phyloP scores from a whole-genome alignment of 768 basidiomycete genomes.

The Podaxis carcinomalis region DNA sequence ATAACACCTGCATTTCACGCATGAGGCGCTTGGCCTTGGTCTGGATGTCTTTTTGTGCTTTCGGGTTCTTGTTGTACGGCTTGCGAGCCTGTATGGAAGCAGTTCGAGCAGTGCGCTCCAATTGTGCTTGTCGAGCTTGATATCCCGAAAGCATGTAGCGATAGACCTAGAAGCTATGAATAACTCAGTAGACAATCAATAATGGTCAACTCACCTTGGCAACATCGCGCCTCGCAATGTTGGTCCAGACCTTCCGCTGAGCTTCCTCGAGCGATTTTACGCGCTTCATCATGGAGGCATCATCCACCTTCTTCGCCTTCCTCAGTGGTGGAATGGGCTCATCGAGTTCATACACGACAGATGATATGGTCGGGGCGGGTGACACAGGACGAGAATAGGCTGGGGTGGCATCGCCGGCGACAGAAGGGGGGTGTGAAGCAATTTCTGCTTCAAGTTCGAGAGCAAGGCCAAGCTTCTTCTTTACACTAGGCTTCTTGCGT shows the following conservation, averaged over 20 bases:
- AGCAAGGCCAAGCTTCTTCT: slow-evolving; percentile 53
- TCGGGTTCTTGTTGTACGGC: slow-evolving; percentile 70
- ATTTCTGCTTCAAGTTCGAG: slow-evolving; percentile 48
- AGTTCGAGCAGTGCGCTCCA: slow-evolving; percentile 72
- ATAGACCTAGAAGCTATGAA: slow-evolving; percentile 53
- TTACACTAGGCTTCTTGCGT: slow-evolving; percentile 53
- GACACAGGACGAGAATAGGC: slow-evolving; percentile 67
- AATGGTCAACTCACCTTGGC: slow-evolving; percentile 54
- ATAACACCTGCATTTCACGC: slow-evolving; percentile 96
- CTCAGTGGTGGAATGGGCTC: slow-evolving; percentile 67
- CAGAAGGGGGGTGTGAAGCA: slow-evolving; percentile 49
- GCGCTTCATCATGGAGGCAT: slow-evolving; percentile 65
- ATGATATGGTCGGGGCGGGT: slow-evolving; percentile 52
- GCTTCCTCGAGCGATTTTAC: slow-evolving; percentile 76
- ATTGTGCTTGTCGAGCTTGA: slow-evolving; percentile 60
- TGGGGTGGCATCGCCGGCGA: slow-evolving; percentile 70
- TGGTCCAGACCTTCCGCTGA: slow-evolving; percentile 87
- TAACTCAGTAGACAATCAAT: background rate
- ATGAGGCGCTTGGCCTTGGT: slow-evolving; percentile 83
- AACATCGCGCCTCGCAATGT: slow-evolving; percentile 80
- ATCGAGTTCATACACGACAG: slow-evolving; percentile 69
- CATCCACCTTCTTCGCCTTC: slow-evolving; percentile 76
- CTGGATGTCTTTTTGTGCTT: slow-evolving; percentile 78
- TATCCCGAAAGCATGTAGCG: slow-evolving; percentile 69
- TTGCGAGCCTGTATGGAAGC: slow-evolving; percentile 75